Percentiles rank a stretch among this genome's conserved stretches.
These are phyloP conservation scores for Rhizoctonia solani DNA, from an alignment of 1,284 basidiomycete species.

Conservation along the genomic window DNA sequence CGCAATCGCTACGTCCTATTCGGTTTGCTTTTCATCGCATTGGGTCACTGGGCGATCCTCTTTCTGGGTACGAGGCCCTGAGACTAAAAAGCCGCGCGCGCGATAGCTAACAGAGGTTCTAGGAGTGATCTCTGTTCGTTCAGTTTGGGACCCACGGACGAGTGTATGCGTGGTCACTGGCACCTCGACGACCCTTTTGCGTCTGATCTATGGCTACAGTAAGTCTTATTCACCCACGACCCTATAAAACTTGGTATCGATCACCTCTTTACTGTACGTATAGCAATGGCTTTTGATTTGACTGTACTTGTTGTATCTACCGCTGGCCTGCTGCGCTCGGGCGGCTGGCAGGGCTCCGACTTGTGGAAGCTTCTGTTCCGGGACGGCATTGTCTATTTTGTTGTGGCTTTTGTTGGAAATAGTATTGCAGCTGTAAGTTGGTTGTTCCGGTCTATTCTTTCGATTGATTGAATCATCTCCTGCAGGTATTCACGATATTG, in stretches of 20 bases:
- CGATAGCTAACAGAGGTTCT: conserved; percentile 2
- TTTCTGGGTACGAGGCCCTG: conserved; percentile 64
- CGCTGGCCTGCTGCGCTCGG: conserved; percentile 41
- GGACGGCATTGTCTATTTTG: conserved; percentile 69
- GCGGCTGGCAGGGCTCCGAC: conserved; percentile 49
- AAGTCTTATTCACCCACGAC: conserved; percentile 42
- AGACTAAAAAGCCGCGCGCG: conserved; percentile 50
- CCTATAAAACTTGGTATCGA: too few species aligned
- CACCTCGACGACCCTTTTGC: conserved; percentile 60
- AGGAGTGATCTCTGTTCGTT: conserved; percentile 40
- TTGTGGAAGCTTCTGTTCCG: conserved; percentile 67
- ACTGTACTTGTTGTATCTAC: conserved; percentile 38
- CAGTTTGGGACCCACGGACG: conserved; percentile 53
- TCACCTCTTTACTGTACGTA: not conserved
- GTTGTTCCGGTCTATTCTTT: not conserved
- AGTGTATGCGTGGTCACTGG: conserved; percentile 56
- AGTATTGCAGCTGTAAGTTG: conserved; percentile 61
- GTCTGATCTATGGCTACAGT: conserved; percentile 71
- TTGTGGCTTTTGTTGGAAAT: conserved; percentile 66
- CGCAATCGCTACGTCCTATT: conserved; percentile 56
- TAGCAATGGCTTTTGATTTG: conserved; percentile 41
- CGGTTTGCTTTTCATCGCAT: conserved; percentile 56
- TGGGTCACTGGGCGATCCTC: conserved; percentile 67
- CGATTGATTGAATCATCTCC: not conserved
- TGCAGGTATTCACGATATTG: conserved; percentile 15